Conservation (phyloP, 208 protist species). For the Endotrypanum monterogeii region DNA sequence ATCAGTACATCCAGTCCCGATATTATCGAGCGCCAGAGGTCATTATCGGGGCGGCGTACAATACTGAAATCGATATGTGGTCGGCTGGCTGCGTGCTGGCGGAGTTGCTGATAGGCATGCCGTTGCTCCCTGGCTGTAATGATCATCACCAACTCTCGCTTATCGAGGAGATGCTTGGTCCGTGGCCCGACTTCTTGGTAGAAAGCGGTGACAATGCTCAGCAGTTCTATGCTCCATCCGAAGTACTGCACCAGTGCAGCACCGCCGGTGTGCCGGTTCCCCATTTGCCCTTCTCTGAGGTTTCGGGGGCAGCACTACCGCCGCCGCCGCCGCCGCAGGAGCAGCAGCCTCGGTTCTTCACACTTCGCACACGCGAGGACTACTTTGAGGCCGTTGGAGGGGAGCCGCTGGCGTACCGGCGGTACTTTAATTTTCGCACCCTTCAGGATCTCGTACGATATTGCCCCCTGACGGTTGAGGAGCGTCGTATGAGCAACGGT, state of each 20-base stretch:
- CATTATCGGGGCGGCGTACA: conserved; percentile 93
- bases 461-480: conserved; percentile 63
- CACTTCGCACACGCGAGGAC: conserved; percentile 23
- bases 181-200: conserved; percentile 78
- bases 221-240: conserved; percentile 45
- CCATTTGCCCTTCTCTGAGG: background rate
- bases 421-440: conserved; percentile 69
- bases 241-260: background rate
- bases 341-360: conserved; percentile 1
- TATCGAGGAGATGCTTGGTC: conserved; percentile 94
- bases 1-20: conserved; percentile 91
- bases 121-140: conserved; percentile 93
- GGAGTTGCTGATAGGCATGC: conserved; percentile 94
- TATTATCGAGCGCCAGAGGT: conserved; percentile 98
- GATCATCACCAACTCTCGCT: conserved; percentile 93
- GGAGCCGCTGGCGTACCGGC: conserved; percentile 51
- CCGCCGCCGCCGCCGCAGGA: background rate
- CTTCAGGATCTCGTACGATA: conserved; percentile 72
- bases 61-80: conserved; percentile 96
- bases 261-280: background rate
- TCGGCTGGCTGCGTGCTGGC: conserved; percentile 96
- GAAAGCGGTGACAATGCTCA: conserved; percentile 34
- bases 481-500: conserved; percentile 62
- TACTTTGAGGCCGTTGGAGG: conserved; percentile 22
- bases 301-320: background rate